These are phyloP conservation scores for Dichomitus squalens DNA, from an alignment of 1,284 basidiomycete species.

Conservation along the genomic window DNA sequence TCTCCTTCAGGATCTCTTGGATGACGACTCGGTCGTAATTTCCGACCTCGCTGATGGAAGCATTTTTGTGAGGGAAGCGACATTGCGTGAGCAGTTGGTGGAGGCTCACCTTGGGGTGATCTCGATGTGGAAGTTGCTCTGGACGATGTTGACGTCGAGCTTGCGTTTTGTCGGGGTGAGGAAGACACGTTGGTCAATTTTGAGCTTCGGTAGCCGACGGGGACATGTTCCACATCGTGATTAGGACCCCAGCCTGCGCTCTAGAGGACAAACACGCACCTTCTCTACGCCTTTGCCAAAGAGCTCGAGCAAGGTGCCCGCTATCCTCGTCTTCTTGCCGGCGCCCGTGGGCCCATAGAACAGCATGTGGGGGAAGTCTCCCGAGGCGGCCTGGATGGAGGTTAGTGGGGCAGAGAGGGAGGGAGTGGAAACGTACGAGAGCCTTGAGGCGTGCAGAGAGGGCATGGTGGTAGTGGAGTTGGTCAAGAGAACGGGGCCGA, in stretches of 20 bases:
- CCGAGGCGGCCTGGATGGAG: conserved; percentile 67
- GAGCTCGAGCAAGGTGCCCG: conserved; percentile 84
- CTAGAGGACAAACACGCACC: conserved; percentile 43
- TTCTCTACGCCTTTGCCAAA: conserved; percentile 95
- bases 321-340: conserved; percentile 97
- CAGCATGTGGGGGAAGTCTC: conserved; percentile 97
- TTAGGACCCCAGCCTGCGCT: neutral
- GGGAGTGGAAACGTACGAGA: conserved; percentile 53
- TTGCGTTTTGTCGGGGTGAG: conserved; percentile 94
- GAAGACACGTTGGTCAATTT: conserved; percentile 98
- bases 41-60: conserved; percentile 80
- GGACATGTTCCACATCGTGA: neutral
- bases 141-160: conserved; percentile 95
- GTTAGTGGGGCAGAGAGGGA: neutral
- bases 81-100: neutral
- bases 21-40: conserved; percentile 96
- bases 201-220: conserved; percentile 59
- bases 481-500: conserved; percentile 83
- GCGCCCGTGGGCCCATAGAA: conserved; percentile 98
- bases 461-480: conserved; percentile 87
- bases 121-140: conserved; percentile 98
- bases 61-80: neutral
- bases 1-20: conserved; percentile 97
- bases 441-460: conserved; percentile 84
- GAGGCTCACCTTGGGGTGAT: conserved; percentile 86